Base-by-base conservation (phyloP, 371 early-diverging fungal genomes). In the Syncephalis plumigaleata region DNA sequence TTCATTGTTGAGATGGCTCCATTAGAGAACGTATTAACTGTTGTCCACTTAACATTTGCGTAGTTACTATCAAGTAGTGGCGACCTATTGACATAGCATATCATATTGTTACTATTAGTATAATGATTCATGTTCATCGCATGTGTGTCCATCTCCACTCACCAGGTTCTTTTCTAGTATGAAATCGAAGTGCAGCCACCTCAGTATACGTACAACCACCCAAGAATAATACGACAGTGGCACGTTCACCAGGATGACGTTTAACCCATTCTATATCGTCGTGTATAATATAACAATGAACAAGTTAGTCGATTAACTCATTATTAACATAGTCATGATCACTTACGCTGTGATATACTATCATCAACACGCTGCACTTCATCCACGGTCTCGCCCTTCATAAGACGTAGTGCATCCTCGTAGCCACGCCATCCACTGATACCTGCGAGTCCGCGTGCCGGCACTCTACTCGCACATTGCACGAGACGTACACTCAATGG, bases 141-240 rank as follows among this genome's bases (percentile, higher is more conserved):
- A 31, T 11, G 4, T 31, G n/a, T 11, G 11, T 31, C 31, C 36
- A 37, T 23, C 18, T 21, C 48, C 9, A 45, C n/a, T 38, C 24
- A 73, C 84, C 79, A 53, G 75, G 75, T 36, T 79, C 77, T 52
- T 81, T 78, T 53, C 78, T 77, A 11, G 85, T 73, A 39, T 91
- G 59, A 56, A 87, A 82, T 13, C 93, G 70, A 20, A 91, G 65
- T 18, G 92, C 88, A 7, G 90, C 71, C 11, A 92, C 75, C 57
- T 95, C 95, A 8, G 93, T 81, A 45, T 68, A 81, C 1, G 93
- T 92, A 57, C 91, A 90, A n/a, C 95, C 95, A 36, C 93, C 95
- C n/a, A 95, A 63, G 58, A 90, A 92, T 48, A 92, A 77, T 3
- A 94, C 77, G 42, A 94, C 60, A 1, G 90, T 87, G 4, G 78